phyloP scores from a whole-genome alignment of 257 asterid species.

The Solanum virginianum region DNA sequence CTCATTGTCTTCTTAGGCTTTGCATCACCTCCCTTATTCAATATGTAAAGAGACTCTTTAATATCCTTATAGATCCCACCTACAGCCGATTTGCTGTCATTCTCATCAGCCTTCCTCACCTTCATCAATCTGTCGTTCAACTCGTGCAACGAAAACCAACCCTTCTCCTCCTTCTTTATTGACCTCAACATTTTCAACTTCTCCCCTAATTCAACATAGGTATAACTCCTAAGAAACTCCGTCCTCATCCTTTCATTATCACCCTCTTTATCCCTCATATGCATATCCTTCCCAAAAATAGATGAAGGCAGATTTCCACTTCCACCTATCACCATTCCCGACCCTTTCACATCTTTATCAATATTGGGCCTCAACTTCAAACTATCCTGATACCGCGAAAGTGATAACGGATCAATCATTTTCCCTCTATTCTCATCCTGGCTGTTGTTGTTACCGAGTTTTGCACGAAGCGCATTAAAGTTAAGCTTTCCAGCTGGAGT shows the following conservation, averaged over 20 bases:
- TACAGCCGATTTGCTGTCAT: not conserved
- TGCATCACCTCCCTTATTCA: not conserved
- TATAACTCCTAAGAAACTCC: constrained; percentile 10
- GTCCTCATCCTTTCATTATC: not conserved
- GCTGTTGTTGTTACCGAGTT: not conserved
- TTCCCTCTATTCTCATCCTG: not conserved
- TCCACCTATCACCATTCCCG: not conserved
- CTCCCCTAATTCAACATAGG: constrained; percentile 36
- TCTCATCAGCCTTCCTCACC: constrained; percentile 27
- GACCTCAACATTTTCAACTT: constrained; percentile 55
- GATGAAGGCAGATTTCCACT: not conserved
- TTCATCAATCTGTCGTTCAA: constrained; percentile 45
- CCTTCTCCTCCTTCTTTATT: constrained; percentile 29
- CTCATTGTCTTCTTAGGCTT: not conserved
- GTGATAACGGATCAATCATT: not conserved
- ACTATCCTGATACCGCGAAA: not conserved
- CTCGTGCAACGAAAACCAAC: constrained; percentile 62
- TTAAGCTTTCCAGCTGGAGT: not conserved
- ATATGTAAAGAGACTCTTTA: not conserved
- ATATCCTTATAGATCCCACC: not conserved
- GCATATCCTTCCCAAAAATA: constrained; percentile 1
- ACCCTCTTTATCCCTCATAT: not conserved
- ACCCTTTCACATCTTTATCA: not conserved
- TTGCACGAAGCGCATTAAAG: constrained; percentile 2
- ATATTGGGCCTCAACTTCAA: not conserved